A percentile compares a stretch with the other conserved stretches of the same genome.
phyloP scores from a whole-genome alignment of 2,329 filamentous ascomycete species.

The Diaporthe caulivora region DNA sequence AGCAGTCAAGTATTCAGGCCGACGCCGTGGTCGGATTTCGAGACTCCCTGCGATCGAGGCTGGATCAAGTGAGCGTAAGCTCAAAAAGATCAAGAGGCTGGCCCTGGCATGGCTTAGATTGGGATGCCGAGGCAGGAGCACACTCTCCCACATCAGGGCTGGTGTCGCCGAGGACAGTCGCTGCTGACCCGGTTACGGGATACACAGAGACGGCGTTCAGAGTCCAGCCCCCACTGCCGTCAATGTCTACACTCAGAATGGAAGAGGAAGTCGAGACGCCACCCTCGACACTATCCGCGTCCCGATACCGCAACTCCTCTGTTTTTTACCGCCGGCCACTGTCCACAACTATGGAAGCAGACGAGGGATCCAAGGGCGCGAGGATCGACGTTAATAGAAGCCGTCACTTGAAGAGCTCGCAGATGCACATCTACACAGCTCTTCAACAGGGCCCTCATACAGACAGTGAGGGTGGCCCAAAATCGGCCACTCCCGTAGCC shows the following conservation, averaged over 20 bases:
- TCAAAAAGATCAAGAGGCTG: not conserved
- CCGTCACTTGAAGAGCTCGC: slow-evolving; percentile 29
- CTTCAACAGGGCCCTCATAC: slow-evolving; percentile 41
- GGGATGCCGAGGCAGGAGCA: not conserved
- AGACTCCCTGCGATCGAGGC: not conserved
- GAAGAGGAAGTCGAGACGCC: not conserved
- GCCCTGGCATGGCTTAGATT: slow-evolving; percentile 1
- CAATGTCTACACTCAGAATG: not conserved
- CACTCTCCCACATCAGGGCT: not conserved
- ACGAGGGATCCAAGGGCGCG: not conserved
- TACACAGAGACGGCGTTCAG: not conserved
- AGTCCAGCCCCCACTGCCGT: not conserved
- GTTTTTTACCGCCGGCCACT: slow-evolving; percentile 22
- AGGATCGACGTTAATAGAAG: not conserved
- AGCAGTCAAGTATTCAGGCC: not conserved
- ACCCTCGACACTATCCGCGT: not conserved
- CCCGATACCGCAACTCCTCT: not conserved
- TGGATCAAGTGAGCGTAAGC: slow-evolving; percentile 13
- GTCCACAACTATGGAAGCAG: not conserved
- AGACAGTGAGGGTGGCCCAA: not conserved
- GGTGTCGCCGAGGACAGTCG: slow-evolving; percentile 3
- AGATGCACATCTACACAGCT: slow-evolving; percentile 41
- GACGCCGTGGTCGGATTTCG: not conserved
- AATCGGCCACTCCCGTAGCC: not conserved
- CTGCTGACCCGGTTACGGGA: not conserved